Evolutionary conservation across 305 asterid species (phyloP).

Genomic region (Striga hermonthica): DNA sequence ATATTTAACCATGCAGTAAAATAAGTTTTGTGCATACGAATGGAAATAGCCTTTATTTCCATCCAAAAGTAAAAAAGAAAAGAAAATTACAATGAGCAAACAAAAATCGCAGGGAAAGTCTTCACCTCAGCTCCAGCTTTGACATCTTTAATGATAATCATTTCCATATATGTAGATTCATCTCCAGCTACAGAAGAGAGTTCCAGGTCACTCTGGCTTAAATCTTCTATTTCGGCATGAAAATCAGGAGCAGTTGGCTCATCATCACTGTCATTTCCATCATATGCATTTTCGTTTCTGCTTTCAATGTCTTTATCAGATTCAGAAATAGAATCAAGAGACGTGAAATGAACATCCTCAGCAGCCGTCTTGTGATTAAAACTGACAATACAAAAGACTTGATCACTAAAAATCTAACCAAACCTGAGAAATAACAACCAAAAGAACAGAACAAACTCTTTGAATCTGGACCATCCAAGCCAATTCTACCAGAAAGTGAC

Average conservation of each 20-base stretch:
- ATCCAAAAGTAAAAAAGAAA: slow-evolving; percentile 17
- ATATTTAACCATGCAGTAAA: background rate
- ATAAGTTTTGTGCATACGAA: background rate
- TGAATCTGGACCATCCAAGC: slow-evolving; percentile 11
- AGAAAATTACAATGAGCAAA: slow-evolving; percentile 9
- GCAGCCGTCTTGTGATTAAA: slow-evolving; percentile 92
- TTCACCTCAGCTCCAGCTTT: slow-evolving; percentile 69
- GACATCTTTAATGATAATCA: slow-evolving; percentile 77
- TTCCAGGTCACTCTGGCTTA: slow-evolving; percentile 45
- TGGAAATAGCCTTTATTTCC: background rate
- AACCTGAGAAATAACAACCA: slow-evolving; percentile 19
- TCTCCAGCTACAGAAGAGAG: slow-evolving; percentile 44
- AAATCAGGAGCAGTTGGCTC: slow-evolving; percentile 33
- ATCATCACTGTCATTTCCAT: slow-evolving; percentile 37
- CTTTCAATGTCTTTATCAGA: slow-evolving; percentile 47
- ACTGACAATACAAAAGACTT: slow-evolving; percentile 41
- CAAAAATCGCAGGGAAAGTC: slow-evolving; percentile 14
- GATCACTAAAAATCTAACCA: slow-evolving; percentile 22
- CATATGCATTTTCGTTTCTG: slow-evolving; percentile 31
- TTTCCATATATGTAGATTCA: slow-evolving; percentile 57
- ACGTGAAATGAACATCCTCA: slow-evolving; percentile 87
- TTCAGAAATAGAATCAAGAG: slow-evolving; percentile 49
- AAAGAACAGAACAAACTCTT: slow-evolving; percentile 2
- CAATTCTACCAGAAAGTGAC: slow-evolving; percentile 11
- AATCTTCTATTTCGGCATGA: slow-evolving; percentile 33